Base-by-base conservation (phyloP, 2,329 filamentous ascomycete genomes). In the Monilinia laxa region DNA sequence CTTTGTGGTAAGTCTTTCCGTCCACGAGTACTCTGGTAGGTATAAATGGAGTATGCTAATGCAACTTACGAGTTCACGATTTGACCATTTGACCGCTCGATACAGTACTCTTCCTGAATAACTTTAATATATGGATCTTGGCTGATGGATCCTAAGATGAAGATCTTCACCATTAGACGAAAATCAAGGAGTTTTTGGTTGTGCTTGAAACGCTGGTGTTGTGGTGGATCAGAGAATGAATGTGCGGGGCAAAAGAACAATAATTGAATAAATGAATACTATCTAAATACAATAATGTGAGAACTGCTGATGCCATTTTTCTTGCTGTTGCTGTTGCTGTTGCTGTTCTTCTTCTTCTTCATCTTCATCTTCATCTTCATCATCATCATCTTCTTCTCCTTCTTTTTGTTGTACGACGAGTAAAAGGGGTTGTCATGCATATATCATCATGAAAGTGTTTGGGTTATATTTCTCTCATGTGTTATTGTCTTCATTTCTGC, bases 91-190 rank as follows among this genome's bases (percentile, higher is more conserved):
- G 57, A 18, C 42, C 57, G 25, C 20, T 28, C 42, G 57, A 28
- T 35, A 49, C 42, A 35, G 31, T 35, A 42, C 35, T 42, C 16
- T 49, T 23, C 25, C 57, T 49, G 42, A 35, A 35, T 35, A 35
- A 60, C 45, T 60, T 62, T 53, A 65, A 65, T 65, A 52, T 65
- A 65, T 65, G 64, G 47, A 60, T 65, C 64, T 65, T 62, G 64
- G 64, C 55, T 47, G 20, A 28, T 54, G 56, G 4, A 62, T 51
- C 49, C 35, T 45, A 35, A 66, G 38, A 66, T 66, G 56, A 49
- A 45, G 64, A 66, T 66, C 64, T 47, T 66, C 56, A 62, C 54
- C 56, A 66, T 66, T 62, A 49, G 56, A 66, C 51, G 64, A 66
- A 47, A 55, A 66, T 66, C 64, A 47, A 38, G 64, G 56, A 11